phyloP scores from a whole-genome alignment of 768 basidiomycete species.

The Stropharia rugosoannulata region DNA sequence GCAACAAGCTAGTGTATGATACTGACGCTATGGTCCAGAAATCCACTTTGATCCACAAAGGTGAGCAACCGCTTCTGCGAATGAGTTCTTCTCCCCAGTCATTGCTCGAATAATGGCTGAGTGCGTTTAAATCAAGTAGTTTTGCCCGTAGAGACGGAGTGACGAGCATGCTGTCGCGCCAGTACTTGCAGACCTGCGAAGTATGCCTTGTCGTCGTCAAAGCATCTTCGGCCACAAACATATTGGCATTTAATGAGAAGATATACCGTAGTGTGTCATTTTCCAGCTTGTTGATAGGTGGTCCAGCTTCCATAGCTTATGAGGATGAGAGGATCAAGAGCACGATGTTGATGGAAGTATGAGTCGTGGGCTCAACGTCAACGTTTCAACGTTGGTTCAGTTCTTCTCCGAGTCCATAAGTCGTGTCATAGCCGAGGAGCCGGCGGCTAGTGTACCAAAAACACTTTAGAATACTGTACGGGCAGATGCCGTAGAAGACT shows the following conservation, averaged over 20 bases:
- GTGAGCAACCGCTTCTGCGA: not conserved
- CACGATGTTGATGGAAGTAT: too few relatives aligned
- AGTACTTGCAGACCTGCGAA: conserved; percentile 5
- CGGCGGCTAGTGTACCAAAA: too few relatives aligned
- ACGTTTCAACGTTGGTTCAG: too few relatives aligned
- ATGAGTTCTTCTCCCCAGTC: conserved; percentile 3
- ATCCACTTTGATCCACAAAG: conserved; percentile 2
- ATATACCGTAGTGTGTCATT: not conserved
- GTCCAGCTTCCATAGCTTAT: too few relatives aligned
- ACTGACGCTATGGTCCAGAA: not conserved
- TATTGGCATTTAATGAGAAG: conserved; percentile 1
- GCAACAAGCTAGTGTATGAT: not conserved
- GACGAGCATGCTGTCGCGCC: not conserved
- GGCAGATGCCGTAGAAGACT: too few relatives aligned
- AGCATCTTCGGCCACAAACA: not conserved
- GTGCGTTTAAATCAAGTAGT: not conserved
- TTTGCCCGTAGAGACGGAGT: conserved; percentile 1
- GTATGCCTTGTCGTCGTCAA: not conserved
- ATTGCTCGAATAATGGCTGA: not conserved
- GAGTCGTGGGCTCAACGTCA: too few relatives aligned
- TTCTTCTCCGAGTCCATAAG: too few relatives aligned
- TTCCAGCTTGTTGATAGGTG: not conserved
- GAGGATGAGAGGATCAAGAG: too few relatives aligned
- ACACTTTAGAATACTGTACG: too few relatives aligned
- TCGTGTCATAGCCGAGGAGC: too few relatives aligned